Evolutionary conservation across 2,329 filamentous ascomycete genomes (phyloP), one percentile per base, ranked within the genome.

Genomic region (Botrytis byssoidea): DNA sequence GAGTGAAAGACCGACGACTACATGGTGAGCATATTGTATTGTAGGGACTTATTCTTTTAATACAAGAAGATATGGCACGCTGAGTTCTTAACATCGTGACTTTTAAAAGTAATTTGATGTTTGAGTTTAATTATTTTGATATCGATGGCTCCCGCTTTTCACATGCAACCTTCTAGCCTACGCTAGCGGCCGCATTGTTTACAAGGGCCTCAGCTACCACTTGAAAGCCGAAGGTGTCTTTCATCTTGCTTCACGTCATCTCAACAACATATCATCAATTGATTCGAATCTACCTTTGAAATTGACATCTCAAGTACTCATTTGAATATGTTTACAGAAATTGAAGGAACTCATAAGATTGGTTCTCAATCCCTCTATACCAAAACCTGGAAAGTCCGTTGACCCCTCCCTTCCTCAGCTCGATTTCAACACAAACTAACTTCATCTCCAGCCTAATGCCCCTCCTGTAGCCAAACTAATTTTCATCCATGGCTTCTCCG

Each of bases 401-500:
- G 32, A 57, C 37, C 40, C 37, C 55, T 64, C 61, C 48, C 22
- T 40, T 44, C 29, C 35, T 35, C 10, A 18, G 44, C 46, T 18
- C 69, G 48, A 29, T 25, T 37, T 6, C 40, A 67, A 42, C 25
- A 2, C 4, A 59, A 55, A 70, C 75, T 75, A 44, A 75, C 35
- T 48, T 60, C 70, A 71, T 18, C 40, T 40, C 9, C 71, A 81
- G 80, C 79, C 80, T 12, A 77, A 79, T 51, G 75, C 64, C 22
- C 73, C 77, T 3, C 73, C 78, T 72, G 88, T 87, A 79, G 94
- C 94, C 51, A 92, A 92, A 77, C 82, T 97, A 68, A 86, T 96
- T 79, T 92, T 97, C 83, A 85, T 98, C 76, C 95, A 98, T 83
- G 95, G 95, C 79, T 98, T 95, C 86, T 94, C 90, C 82, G 95